phyloP scores from a whole-genome alignment of 768 basidiomycete genomes.

The Psilocybe subaeruginosa region DNA sequence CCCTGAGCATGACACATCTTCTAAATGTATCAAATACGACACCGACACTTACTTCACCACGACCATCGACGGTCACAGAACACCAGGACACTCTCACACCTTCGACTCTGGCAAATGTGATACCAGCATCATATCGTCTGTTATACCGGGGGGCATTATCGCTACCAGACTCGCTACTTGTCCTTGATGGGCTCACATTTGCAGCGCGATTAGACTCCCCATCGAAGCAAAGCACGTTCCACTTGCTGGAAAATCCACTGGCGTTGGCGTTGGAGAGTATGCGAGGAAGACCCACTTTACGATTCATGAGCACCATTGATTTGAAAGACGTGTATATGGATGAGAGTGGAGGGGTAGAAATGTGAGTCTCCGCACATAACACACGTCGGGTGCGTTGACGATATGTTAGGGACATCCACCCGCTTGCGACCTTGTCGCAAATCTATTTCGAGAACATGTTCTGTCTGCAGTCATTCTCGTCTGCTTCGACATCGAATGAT shows the following conservation, averaged over 20 bases:
- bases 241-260: constrained; percentile 66
- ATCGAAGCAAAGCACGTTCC: constrained; percentile 31
- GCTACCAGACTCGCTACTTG: constrained; percentile 70
- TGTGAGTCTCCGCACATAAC: constrained; percentile 26
- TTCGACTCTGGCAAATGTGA: background rate
- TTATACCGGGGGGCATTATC: constrained; percentile 79
- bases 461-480: constrained; percentile 48
- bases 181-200: constrained; percentile 77
- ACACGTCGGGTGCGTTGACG: background rate
- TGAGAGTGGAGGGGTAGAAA: constrained; percentile 49
- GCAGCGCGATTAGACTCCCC: constrained; percentile 49
- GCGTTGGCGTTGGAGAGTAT: constrained; percentile 79
- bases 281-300: constrained; percentile 70
- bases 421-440: constrained; percentile 58
- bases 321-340: constrained; percentile 65
- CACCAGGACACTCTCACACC: background rate
- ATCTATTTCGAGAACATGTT: constrained; percentile 76
- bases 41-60: background rate
- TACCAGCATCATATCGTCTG: constrained; percentile 43
- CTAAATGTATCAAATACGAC: background rate
- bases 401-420: constrained; percentile 65
- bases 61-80: background rate
- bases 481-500: constrained; percentile 25
- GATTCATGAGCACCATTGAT: constrained; percentile 55
- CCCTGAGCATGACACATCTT: background rate